phyloP scores from a whole-genome alignment of 805 yeast species.

The Barnettozyma salicaria region DNA sequence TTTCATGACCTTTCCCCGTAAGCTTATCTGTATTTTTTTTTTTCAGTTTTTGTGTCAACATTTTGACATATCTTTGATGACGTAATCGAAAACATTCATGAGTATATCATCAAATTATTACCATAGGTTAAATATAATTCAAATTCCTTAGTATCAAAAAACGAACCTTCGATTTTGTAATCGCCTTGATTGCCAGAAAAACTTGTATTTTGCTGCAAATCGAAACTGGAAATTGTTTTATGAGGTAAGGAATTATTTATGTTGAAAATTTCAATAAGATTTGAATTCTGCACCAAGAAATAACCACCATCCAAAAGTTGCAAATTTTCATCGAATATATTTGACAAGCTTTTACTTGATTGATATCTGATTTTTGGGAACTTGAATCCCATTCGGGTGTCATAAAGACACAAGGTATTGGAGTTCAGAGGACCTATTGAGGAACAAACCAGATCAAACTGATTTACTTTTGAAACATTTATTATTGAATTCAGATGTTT shows the following conservation, averaged over 20 bases:
- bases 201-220: too few species aligned
- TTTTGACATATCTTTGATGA: background rate
- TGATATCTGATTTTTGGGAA: background rate
- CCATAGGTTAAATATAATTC: constrained; percentile 3
- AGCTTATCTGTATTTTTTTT: too few species aligned
- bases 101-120: constrained; percentile 1
- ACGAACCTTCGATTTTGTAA: constrained; percentile 1
- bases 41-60: constrained; percentile 1
- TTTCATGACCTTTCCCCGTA: too few species aligned
- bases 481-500: constrained; percentile 10
- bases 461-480: constrained; percentile 4
- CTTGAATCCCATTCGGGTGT: constrained; percentile 11
- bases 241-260: constrained; percentile 5
- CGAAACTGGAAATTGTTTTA: constrained; percentile 8
- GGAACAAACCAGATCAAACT: constrained; percentile 7
- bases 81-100: background rate
- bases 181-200: background rate
- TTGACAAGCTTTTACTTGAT: constrained; percentile 8
- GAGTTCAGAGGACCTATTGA: constrained; percentile 9
- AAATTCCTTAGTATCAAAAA: constrained; percentile 1
- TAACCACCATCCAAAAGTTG: constrained; percentile 1
- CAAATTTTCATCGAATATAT: constrained; percentile 11
- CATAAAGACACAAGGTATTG: constrained; percentile 9
- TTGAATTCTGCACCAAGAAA: constrained; percentile 10
- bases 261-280: constrained; percentile 10